phyloP scores from a whole-genome alignment of 1,284 basidiomycete genomes.

The Ustilago tritici region DNA sequence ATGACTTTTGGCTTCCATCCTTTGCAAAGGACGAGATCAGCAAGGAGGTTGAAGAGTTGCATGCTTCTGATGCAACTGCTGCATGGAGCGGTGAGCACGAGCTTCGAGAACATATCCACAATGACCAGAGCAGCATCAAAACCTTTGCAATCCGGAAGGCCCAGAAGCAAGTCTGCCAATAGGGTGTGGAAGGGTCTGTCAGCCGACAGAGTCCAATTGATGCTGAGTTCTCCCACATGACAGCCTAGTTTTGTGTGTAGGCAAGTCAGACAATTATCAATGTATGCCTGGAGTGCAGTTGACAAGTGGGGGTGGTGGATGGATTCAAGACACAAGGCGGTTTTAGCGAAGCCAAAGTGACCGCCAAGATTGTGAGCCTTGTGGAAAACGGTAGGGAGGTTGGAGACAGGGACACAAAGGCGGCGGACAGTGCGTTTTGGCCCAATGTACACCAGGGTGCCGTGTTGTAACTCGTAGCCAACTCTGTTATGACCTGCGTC shows the following conservation, averaged over 20 bases:
- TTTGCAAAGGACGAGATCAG: background rate
- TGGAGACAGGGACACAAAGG: too few relatives aligned
- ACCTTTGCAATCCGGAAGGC: background rate
- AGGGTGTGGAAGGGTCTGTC: slow-evolving; percentile 1
- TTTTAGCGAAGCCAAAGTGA: too few relatives aligned
- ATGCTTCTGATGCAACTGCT: background rate
- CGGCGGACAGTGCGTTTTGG: too few relatives aligned
- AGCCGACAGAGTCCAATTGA: background rate
- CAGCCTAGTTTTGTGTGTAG: background rate
- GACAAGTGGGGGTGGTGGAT: too few relatives aligned
- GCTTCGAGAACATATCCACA: background rate
- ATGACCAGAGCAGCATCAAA: background rate
- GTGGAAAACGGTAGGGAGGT: too few relatives aligned
- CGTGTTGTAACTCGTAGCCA: background rate
- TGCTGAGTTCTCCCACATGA: background rate
- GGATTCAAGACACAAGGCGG: too few relatives aligned
- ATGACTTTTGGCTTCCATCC: background rate
- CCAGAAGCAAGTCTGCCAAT: background rate
- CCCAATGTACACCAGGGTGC: background rate
- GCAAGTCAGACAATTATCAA: slow-evolving; percentile 4
- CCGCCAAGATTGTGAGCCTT: too few relatives aligned
- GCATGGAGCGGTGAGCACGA: background rate
- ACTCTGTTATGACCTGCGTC: background rate
- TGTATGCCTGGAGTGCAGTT: background rate
- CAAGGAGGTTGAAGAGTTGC: background rate